phyloP scores from a whole-genome alignment of 306 rosid species.

The Ormosia emarginata region DNA sequence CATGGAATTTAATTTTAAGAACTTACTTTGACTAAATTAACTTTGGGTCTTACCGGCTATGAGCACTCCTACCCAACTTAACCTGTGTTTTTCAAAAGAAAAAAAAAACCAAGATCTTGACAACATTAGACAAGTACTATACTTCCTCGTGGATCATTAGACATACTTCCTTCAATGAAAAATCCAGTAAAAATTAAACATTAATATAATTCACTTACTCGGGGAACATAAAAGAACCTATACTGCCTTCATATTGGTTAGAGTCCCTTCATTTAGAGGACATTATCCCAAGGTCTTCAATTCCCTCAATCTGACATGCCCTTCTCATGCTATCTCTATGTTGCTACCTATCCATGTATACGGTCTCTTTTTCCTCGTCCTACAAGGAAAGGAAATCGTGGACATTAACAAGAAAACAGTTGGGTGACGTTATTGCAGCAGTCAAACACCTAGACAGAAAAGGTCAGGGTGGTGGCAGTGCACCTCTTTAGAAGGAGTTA shows the following conservation, averaged over 20 bases:
- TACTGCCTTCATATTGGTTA: constrained; percentile 47
- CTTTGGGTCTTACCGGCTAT: too few species aligned
- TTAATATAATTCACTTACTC: constrained; percentile 43
- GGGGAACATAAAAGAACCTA: constrained; percentile 73
- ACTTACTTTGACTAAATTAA: too few species aligned
- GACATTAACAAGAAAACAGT: not conserved
- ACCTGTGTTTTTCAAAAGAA: constrained; percentile 34
- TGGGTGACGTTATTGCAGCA: not conserved
- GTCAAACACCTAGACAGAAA: not conserved
- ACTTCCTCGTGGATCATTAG: not conserved
- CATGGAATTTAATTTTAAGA: too few species aligned
- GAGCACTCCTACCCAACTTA: constrained; percentile 41
- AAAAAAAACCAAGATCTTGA: not conserved
- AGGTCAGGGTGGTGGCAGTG: not conserved
- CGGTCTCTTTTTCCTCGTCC: constrained; percentile 32
- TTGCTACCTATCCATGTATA: constrained; percentile 4
- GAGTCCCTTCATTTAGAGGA: constrained; percentile 49
- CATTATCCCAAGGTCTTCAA: constrained; percentile 14
- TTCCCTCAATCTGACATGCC: constrained; percentile 1
- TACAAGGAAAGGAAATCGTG: constrained; percentile 3
- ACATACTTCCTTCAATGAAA: not conserved
- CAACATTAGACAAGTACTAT: not conserved
- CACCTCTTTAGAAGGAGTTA: constrained; percentile 26
- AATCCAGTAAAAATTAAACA: not conserved
- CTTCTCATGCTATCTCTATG: constrained; percentile 5